Conservation (phyloP, 2,329 filamentous ascomycete genomes). For the Diaporthe nobilis region DNA sequence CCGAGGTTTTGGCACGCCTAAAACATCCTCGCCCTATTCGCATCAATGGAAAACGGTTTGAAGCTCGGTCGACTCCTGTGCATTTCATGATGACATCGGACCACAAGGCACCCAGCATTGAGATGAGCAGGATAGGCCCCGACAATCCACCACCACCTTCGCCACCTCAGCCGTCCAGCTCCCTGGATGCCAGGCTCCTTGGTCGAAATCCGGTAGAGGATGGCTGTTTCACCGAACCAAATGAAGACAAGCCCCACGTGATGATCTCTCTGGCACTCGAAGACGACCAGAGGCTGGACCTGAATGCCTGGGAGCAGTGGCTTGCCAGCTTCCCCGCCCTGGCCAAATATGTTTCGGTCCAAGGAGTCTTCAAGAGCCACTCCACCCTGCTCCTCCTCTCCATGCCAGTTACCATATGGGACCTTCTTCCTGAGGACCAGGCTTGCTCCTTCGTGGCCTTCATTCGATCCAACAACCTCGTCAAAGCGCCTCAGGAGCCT, state of each 20-base stretch:
- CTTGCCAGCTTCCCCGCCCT: constrained; percentile 68
- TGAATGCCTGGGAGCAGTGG: constrained; percentile 73
- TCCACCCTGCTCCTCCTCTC: constrained; percentile 71
- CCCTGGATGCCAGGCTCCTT: constrained; percentile 6
- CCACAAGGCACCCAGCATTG: constrained; percentile 71
- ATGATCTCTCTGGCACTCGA: constrained; percentile 73
- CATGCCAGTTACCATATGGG: constrained; percentile 72
- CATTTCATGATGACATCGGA: constrained; percentile 76
- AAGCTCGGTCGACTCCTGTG: constrained; percentile 71
- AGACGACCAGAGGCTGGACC: constrained; percentile 68
- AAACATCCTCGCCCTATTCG: constrained; percentile 72
- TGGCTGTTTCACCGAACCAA: constrained; percentile 57
- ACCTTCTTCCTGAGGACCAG: constrained; percentile 69
- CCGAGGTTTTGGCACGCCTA: constrained; percentile 70
- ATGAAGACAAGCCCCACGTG: constrained; percentile 70
- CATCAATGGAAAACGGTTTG: constrained; percentile 70
- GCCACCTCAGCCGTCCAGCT: constrained; percentile 50
- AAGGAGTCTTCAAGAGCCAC: constrained; percentile 73
- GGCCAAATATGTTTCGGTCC: constrained; percentile 72
- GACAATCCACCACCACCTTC: constrained; percentile 54
- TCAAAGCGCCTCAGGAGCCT: constrained; percentile 50
- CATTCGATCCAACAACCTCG: constrained; percentile 70
- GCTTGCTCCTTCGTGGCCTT: constrained; percentile 72
- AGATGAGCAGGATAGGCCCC: constrained; percentile 60
- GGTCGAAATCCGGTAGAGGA: constrained; percentile 42